Evolutionary conservation across 2,329 filamentous ascomycete genomes (phyloP).

Genomic region (Alternaria postmessia): DNA sequence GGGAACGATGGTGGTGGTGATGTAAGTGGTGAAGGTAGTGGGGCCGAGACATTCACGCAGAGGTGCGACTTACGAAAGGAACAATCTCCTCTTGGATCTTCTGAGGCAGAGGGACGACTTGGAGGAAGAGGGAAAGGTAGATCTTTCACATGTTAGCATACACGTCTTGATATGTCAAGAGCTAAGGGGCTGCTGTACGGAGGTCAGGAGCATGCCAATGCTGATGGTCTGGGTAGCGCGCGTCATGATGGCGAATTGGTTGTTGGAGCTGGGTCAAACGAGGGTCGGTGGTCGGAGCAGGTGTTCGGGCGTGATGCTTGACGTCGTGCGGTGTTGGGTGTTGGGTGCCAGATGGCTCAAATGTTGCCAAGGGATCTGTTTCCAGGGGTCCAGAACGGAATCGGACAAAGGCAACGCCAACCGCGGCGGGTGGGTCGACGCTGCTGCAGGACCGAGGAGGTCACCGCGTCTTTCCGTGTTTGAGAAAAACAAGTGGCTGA

Average conservation of each 20-base stretch:
- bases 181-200: slow-evolving; percentile 66
- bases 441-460: slow-evolving; percentile 9
- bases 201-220: slow-evolving; percentile 83
- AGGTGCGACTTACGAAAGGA: slow-evolving; percentile 76
- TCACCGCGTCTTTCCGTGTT: slow-evolving; percentile 12
- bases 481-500: slow-evolving; percentile 18
- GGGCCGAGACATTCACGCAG: background rate
- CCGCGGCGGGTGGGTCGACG: slow-evolving; percentile 19
- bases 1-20: background rate
- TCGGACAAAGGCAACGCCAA: slow-evolving; percentile 23
- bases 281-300: slow-evolving; percentile 32
- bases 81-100: slow-evolving; percentile 85
- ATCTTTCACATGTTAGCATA: slow-evolving; percentile 65
- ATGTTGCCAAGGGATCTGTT: slow-evolving; percentile 35
- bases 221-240: slow-evolving; percentile 93
- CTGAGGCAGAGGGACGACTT: slow-evolving; percentile 80
- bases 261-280: slow-evolving; percentile 15
- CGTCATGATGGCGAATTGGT: slow-evolving; percentile 72
- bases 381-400: slow-evolving; percentile 26
- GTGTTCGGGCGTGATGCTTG: slow-evolving; percentile 12
- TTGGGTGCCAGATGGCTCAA: slow-evolving; percentile 39
- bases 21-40: background rate
- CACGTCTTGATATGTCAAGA: slow-evolving; percentile 9
- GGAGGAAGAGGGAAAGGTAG: slow-evolving; percentile 85
- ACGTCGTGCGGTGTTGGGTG: slow-evolving; percentile 28